A percentile compares a stretch with the other conserved stretches of the same genome.
Conservation (phyloP, 257 asterid species). For the Leptodermis oblonga region DNA sequence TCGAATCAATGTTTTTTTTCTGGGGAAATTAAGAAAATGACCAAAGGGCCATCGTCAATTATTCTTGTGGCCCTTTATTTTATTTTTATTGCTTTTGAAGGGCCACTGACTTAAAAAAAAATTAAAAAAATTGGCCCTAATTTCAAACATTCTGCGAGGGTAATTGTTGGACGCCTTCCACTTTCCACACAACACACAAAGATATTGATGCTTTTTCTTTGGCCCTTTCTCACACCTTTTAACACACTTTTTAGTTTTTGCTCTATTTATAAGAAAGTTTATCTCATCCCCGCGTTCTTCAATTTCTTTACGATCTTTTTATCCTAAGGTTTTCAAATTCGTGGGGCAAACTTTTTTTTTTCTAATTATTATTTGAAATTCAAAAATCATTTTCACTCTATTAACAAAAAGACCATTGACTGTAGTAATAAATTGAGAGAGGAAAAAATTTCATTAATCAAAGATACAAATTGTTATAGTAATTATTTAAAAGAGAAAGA, state of each 20-base stretch:
- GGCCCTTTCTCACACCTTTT: neutral
- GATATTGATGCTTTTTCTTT: neutral
- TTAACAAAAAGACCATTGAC: neutral
- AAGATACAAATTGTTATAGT: too few relatives aligned
- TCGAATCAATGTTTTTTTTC: too few relatives aligned
- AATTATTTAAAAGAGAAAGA: too few relatives aligned
- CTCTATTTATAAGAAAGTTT: neutral
- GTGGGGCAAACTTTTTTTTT: neutral
- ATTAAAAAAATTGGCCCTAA: too few relatives aligned
- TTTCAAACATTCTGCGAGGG: conserved; percentile 7
- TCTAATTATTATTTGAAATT: neutral
- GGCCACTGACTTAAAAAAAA: neutral
- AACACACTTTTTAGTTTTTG: conserved; percentile 2
- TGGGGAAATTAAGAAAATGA: neutral
- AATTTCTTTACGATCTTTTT: neutral
- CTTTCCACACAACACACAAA: too few relatives aligned
- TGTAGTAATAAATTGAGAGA: too few relatives aligned
- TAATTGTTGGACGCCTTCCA: conserved; percentile 4
- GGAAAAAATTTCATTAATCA: too few relatives aligned
- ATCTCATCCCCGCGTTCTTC: neutral
- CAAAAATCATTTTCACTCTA: neutral
- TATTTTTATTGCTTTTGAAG: neutral
- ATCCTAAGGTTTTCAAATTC: neutral
- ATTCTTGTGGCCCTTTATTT: neutral
- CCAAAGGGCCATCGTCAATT: neutral